Conservation (phyloP, 345 rosid genomes). For the Ceriops decandra region DNA sequence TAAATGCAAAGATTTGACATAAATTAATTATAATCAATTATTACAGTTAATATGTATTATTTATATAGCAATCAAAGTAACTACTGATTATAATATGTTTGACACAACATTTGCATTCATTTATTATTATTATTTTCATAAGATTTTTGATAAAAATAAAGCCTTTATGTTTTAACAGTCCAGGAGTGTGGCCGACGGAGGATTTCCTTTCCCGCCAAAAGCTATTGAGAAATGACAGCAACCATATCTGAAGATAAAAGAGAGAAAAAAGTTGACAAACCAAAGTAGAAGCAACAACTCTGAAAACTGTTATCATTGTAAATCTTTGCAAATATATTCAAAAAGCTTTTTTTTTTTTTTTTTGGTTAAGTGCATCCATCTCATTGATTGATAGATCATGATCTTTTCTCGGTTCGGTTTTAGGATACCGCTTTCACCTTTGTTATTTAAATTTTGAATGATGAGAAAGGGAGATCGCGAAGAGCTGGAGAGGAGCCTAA, state of each 20-base stretch:
- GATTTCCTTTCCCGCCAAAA: conserved; percentile 28
- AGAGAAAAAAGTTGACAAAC: conserved; percentile 6
- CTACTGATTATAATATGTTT: too few species aligned
- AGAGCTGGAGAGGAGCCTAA: not conserved
- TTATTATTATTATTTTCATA: not conserved
- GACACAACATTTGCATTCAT: not conserved
- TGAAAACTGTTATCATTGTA: conserved; percentile 11
- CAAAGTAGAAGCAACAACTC: conserved; percentile 20
- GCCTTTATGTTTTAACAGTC: not conserved
- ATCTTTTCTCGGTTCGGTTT: conserved; percentile 40
- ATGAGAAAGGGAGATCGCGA: not conserved
- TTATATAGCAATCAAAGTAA: too few species aligned
- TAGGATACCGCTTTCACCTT: conserved; percentile 18
- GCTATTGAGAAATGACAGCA: conserved; percentile 3
- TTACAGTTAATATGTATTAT: too few species aligned
- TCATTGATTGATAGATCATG: conserved; percentile 47
- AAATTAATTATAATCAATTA: too few species aligned
- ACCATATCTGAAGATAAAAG: not conserved
- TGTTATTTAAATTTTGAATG: conserved; percentile 30
- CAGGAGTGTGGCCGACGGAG: not conserved
- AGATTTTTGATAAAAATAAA: not conserved
- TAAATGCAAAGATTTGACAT: too few species aligned
- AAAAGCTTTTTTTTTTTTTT: conserved; percentile 15
- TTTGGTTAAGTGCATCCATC: conserved; percentile 22
- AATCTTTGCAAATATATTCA: conserved; percentile 13